Conservation (phyloP, 257 asterid species). For the Mitragyna speciosa region DNA sequence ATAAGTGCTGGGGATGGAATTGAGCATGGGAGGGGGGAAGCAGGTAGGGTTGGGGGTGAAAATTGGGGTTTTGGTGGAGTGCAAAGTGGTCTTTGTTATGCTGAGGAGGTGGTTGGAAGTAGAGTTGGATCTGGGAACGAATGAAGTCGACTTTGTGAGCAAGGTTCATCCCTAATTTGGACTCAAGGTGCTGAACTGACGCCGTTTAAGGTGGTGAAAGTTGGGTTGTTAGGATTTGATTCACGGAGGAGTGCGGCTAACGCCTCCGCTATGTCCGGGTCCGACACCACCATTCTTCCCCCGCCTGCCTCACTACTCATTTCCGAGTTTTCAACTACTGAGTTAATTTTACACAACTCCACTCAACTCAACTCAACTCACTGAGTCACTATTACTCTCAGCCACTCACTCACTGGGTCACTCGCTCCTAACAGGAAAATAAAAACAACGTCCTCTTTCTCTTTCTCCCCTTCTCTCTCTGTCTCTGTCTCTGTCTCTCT, state of each 20-base stretch:
- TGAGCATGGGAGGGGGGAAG: slow-evolving; percentile 31
- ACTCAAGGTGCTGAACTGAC: slow-evolving; percentile 68
- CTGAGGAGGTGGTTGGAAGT: slow-evolving; percentile 37
- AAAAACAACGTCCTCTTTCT: slow-evolving; percentile 14
- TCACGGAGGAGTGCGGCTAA: slow-evolving; percentile 55
- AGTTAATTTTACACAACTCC: background rate
- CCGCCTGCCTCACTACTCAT: slow-evolving; percentile 46
- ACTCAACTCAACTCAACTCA: slow-evolving; percentile 4
- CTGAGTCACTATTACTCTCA: background rate
- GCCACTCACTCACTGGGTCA: background rate
- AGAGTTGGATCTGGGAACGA: slow-evolving; percentile 56
- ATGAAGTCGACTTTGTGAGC: slow-evolving; percentile 62
- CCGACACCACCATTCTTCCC: slow-evolving; percentile 46
- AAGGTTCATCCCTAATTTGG: slow-evolving; percentile 56
- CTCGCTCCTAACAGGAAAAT: slow-evolving; percentile 20
- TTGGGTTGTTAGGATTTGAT: slow-evolving; percentile 28
- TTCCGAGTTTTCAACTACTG: too few species aligned
- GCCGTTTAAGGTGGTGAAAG: slow-evolving; percentile 46
- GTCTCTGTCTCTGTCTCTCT: too few species aligned
- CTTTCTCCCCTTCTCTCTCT: background rate
- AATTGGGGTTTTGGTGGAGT: slow-evolving; percentile 40
- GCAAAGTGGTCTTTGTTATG: slow-evolving; percentile 39
- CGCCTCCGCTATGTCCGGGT: slow-evolving; percentile 65
- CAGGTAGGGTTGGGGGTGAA: slow-evolving; percentile 26
- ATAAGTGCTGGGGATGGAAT: slow-evolving; percentile 34